A percentile compares a stretch with the other conserved stretches of the same genome.
Conservation (phyloP, 108 stramenopile species). For the Nitzschia sp. region DNA sequence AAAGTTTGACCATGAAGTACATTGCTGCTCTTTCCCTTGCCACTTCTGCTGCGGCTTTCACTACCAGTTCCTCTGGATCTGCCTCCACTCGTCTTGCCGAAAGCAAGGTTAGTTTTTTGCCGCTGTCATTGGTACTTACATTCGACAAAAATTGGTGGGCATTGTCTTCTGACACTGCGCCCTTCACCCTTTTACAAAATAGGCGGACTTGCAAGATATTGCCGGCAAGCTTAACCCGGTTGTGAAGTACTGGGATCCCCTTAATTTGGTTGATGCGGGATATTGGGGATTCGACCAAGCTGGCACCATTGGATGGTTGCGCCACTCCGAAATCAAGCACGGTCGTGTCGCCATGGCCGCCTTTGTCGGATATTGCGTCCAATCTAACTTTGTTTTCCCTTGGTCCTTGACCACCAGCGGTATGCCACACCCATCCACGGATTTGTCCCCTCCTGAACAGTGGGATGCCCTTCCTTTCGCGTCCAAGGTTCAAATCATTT, state of each 20-base stretch:
- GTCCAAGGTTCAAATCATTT: constrained; percentile 86
- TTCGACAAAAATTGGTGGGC: too few species aligned
- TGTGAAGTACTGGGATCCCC: constrained; percentile 68
- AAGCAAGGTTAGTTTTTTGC: constrained; percentile 12
- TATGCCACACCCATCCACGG: constrained; percentile 54
- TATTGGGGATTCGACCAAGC: constrained; percentile 46
- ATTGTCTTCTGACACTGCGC: background rate
- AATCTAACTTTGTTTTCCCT: constrained; percentile 59
- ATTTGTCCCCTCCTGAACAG: constrained; percentile 60
- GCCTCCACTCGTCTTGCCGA: background rate
- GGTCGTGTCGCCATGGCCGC: constrained; percentile 73
- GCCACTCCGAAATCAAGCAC: constrained; percentile 70
- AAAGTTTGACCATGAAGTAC: constrained; percentile 31
- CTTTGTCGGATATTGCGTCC: constrained; percentile 68
- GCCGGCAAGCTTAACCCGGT: constrained; percentile 63
- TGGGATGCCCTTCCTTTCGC: constrained; percentile 84
- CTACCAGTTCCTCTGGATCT: constrained; percentile 7
- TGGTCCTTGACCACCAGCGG: constrained; percentile 66
- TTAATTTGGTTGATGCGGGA: constrained; percentile 39
- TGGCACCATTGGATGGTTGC: constrained; percentile 60
- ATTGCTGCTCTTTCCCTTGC: constrained; percentile 14
- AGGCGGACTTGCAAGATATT: constrained; percentile 55
- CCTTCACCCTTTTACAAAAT: background rate
- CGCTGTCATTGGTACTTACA: too few species aligned
- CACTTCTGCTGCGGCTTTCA: constrained; percentile 52